Base-by-base conservation (phyloP, 306 rosid species). In the Ochetophila trinervis region DNA sequence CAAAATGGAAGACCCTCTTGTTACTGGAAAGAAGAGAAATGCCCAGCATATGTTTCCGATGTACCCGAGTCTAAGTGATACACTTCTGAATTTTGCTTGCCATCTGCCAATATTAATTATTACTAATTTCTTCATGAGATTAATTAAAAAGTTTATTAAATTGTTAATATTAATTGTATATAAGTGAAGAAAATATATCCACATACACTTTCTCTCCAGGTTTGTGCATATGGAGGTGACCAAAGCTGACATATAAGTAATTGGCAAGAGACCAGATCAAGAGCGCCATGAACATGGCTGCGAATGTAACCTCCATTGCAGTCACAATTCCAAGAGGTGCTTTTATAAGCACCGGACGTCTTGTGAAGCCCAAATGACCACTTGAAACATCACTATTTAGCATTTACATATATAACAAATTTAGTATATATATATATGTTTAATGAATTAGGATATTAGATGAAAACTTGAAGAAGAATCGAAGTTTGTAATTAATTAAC, bases 1-100 rank as follows among this genome's bases (percentile, higher is more conserved):
- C 67, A 88, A 50, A 64, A 88, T 62, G 3, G 95, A 83, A 65
- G 95, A 88, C 14, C 83, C 83, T 77, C 89, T 74, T 42, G 89
- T 78, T 1, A 88, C 82, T 0, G 95, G 95, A 63, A 88, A 88
- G 78, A 89, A 89, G n/a, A 89, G 77, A 71, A 89, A 87, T 34
- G 96, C 91, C 88, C 84, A 83, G 50, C 94, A 85, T 72, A 67
- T 81, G 67, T 85, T 83, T 69, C 96, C 94, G 35, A 81, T 76
- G 63, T 84, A 87, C 0, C 91, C 94, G 34, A 85, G 59, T 76
- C 91, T 79, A 78, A 81, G 15, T 1, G 96, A 79, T 18, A 89
- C 91, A 56, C 87, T 89, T 30, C 86, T 62, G 32, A 89, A 82
- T 77, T 83, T 89, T 15, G 83, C 80, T 83, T 86, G 48, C 96